Evolutionary conservation across 257 asterid genomes (phyloP), one percentile per base, ranked within the genome.

Genomic region (Oldenlandia corymbosa): DNA sequence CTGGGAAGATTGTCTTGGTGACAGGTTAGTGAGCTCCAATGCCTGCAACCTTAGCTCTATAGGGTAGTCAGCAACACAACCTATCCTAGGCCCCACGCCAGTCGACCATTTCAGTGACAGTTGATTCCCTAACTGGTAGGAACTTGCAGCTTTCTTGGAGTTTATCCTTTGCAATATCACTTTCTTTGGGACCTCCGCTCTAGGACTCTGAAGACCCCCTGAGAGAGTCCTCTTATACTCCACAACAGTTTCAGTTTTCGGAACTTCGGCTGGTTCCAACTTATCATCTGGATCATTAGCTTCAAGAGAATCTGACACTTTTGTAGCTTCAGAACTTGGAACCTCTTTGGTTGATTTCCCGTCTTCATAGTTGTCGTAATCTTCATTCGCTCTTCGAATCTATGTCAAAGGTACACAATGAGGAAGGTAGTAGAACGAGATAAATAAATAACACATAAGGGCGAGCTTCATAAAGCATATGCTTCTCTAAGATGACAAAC

Each of bases 11-110:
- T n/a, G 42, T 50, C 88, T 80, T 21, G 95, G 95, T 4, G 99
- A 87, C 75, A 90, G 91, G 80, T 81, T 79, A 24, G 95, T 85
- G 36, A 89, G 79, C 72, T 87, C 99, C 65, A 92, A 72, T 9
- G 99, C 99, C 73, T 87, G 99, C 47, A 69, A 41, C 78, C 95
- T 85, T 78, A 92, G 50, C 75, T 85, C 97, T 68, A 74, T 2
- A 0, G 99, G 99, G 75, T 92, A 92, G 72, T 92, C 96, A 7
- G 87, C 88, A 74, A 92, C 57, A 62, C 99, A 92, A 8, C 99
- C 99, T 28, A 92, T 89, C 67, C 99, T 80, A 1, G 99, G 96
- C 21, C 99, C 99, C 1, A 88, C 88, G 36, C 97, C 97, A 0
- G 96, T 87, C 9, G 95, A 87, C 99, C 99, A 92, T 68, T 63